Evolutionary conservation across 768 basidiomycete genomes (phyloP), one percentile per base, ranked within the genome.

Genomic region (Boletus barrowsii): DNA sequence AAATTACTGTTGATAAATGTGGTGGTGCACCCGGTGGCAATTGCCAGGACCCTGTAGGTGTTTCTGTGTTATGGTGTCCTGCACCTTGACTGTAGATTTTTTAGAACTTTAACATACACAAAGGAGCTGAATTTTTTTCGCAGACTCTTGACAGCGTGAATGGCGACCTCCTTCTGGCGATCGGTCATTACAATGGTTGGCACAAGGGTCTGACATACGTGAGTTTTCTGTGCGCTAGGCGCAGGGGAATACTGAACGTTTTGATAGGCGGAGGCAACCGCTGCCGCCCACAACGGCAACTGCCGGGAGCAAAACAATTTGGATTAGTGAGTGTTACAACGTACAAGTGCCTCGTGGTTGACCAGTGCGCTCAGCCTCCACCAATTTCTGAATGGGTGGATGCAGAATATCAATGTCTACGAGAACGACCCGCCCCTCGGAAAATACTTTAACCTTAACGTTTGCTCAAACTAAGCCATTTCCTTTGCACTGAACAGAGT

Each of bases 141-240:
- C 51, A 69, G n/a, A 75, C 76, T 11, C 70, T 93, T 48, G 68
- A 72, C 9, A 56, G 54, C 20, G 17, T 54, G 18, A 55, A 49
- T 43, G 83, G 84, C 18, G 75, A 86, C 62, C 63, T 90, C 32
- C 68, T 88, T 13, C 53, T 70, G 51, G 76, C 81, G 15, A 72
- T 90, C 49, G 92, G 90, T 20, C 54, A 67, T n/a, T 94, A 94
- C 71, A 91, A 90, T 62, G 90, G 88, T 37, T 90, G 88, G 88
- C 57, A 47, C 40, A 55, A 43, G 17, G 79, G 80, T 17, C 71
- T 90, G 77, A 90, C 87, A 29, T 72, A 68, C 47, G 87, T 86
- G 64, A 36, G 73, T 67, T n/a, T 10, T 39, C 29, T 43, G 67
- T 47, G 4, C 44, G 53, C 41, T 24, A 14, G 15, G 42, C 22